These are phyloP conservation scores for Magnusiomyces tetraspermus DNA, from an alignment of 1,139 yeast genomes.

Conservation along the genomic window DNA sequence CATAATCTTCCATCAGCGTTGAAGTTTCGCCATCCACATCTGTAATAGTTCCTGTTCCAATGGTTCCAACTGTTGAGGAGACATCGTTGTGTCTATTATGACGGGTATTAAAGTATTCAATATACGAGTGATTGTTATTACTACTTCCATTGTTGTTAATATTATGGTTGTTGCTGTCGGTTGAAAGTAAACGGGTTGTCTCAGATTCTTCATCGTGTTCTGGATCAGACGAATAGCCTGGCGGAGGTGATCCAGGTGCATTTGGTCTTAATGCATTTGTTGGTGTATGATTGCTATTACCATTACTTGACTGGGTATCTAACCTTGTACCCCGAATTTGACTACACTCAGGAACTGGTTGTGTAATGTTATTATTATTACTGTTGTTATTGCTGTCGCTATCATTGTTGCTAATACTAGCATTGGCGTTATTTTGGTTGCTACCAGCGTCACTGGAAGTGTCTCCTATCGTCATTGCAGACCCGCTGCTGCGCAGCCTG, in stretches of 20 bases:
- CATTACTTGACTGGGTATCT: background rate
- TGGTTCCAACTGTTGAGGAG: background rate
- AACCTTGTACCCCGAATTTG: too few species aligned
- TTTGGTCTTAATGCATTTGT: slow-evolving; percentile 3
- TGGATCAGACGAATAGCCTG: slow-evolving; percentile 22
- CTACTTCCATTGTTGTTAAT: background rate
- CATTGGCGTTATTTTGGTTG: background rate
- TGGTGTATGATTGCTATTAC: background rate
- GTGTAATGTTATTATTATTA: too few species aligned
- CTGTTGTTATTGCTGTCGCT: too few species aligned
- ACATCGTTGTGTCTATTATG: too few species aligned
- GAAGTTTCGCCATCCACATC: background rate
- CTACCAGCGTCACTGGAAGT: background rate
- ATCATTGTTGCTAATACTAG: background rate
- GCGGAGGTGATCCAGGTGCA: slow-evolving; percentile 22
- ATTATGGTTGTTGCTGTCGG: background rate
- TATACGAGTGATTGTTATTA: too few species aligned
- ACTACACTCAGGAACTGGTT: too few species aligned
- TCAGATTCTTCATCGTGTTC: slow-evolving; percentile 15
- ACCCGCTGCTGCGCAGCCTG: background rate
- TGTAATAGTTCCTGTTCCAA: background rate
- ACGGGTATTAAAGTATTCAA: too few species aligned
- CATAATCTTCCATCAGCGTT: background rate
- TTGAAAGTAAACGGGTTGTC: background rate
- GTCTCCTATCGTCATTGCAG: background rate